phyloP scores from a whole-genome alignment of 2,329 filamentous ascomycete genomes.

The Dothistroma septosporum region DNA sequence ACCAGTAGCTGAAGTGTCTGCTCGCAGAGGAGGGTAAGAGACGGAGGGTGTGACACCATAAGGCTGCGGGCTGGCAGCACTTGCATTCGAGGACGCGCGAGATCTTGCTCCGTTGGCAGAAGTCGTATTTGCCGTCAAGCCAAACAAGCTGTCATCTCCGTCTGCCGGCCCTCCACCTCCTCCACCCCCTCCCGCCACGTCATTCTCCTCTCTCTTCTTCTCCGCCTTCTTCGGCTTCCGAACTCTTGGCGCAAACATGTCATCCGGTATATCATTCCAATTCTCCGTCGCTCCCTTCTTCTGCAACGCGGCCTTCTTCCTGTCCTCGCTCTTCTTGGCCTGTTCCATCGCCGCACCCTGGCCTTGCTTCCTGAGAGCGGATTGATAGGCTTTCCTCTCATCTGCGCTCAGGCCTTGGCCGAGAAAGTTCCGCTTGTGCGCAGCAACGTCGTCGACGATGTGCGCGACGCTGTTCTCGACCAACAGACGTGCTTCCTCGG shows the following conservation, averaged over 20 bases:
- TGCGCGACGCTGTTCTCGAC: conserved; percentile 72
- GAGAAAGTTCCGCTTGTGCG: conserved; percentile 63
- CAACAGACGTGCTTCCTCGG: conserved; percentile 80
- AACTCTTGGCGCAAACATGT: conserved; percentile 28
- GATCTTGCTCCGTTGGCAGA: conserved; percentile 13
- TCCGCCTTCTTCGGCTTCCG: conserved; percentile 16
- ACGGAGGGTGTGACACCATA: conserved; percentile 48
- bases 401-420: conserved; percentile 47
- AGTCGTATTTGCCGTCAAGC: conserved; percentile 22
- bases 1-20: conserved; percentile 3
- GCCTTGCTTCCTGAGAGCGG: conserved; percentile 53
- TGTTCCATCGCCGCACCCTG: conserved; percentile 46
- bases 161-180: conserved; percentile 14
- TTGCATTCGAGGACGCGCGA: conserved; percentile 15
- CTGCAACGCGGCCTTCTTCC: conserved; percentile 46
- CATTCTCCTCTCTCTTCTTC: conserved; percentile 13
- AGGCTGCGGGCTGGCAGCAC: conserved; percentile 15
- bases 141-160: conserved; percentile 31
- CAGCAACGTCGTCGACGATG: conserved; percentile 72
- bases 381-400: conserved; percentile 60
- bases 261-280: conserved; percentile 37
- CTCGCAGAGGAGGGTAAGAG: conserved; percentile 43
- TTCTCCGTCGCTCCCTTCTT: conserved; percentile 37
- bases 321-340: conserved; percentile 46
- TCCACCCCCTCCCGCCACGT: conserved; percentile 6